A percentile compares a stretch with the other conserved stretches of the same genome.
phyloP scores from a whole-genome alignment of 2,329 filamentous ascomycete species.

The Geosmithia putterillii region DNA sequence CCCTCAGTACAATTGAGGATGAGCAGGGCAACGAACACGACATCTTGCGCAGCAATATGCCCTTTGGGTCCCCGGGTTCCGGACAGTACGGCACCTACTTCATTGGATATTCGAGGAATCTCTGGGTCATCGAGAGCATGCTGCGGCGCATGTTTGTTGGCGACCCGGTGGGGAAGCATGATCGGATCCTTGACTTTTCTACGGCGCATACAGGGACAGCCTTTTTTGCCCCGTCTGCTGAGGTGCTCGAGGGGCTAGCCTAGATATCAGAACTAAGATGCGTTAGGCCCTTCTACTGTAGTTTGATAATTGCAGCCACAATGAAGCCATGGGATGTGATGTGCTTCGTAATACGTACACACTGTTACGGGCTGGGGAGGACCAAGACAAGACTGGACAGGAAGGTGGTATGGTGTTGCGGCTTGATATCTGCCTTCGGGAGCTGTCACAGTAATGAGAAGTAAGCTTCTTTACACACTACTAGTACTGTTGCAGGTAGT shows the following conservation, averaged over 20 bases:
- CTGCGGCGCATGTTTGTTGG: constrained; percentile 45
- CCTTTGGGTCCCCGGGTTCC: constrained; percentile 38
- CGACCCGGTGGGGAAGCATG: constrained; percentile 38
- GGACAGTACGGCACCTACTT: constrained; percentile 46
- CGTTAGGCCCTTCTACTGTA: too few species aligned
- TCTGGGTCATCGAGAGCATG: constrained; percentile 49
- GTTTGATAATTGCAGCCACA: too few species aligned
- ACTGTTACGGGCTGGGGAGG: too few species aligned
- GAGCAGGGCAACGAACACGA: constrained; percentile 35
- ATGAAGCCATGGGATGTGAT: too few species aligned
- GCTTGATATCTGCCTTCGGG: too few species aligned
- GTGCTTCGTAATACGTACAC: too few species aligned
- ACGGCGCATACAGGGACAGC: constrained; percentile 35
- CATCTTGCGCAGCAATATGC: constrained; percentile 48
- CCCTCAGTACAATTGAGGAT: constrained; percentile 39
- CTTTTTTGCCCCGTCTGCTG: constrained; percentile 34
- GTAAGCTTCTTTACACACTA: too few species aligned
- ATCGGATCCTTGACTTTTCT: constrained; percentile 42
- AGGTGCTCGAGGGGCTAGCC: background rate
- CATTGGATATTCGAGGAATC: constrained; percentile 36
- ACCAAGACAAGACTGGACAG: too few species aligned
- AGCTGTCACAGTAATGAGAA: too few species aligned
- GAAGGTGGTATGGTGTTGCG: too few species aligned
- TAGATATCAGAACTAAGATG: too few species aligned
- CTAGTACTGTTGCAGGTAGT: too few species aligned